These are phyloP conservation scores for Geopyxis carbonaria DNA, from an alignment of 495 filamentous ascomycete species.

Conservation along the genomic window DNA sequence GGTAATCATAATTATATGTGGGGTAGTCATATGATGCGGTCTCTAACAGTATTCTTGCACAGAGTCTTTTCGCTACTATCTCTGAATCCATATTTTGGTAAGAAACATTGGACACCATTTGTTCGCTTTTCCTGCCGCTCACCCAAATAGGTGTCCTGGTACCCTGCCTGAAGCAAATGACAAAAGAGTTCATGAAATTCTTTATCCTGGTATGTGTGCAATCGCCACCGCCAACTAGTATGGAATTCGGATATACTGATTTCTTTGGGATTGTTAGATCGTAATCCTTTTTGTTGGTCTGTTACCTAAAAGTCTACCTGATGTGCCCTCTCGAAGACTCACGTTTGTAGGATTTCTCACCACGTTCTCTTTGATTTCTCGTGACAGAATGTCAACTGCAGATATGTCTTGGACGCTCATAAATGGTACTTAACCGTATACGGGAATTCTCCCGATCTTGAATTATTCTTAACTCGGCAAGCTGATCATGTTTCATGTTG, in stretches of 20 bases:
- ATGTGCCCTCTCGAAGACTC: background rate
- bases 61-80: slow-evolving; percentile 76
- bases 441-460: background rate
- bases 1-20: slow-evolving; percentile 27
- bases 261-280: slow-evolving; percentile 27
- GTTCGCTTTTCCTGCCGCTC: background rate
- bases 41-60: slow-evolving; percentile 5
- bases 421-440: slow-evolving; percentile 41
- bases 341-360: slow-evolving; percentile 61
- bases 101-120: slow-evolving; percentile 12
- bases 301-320: slow-evolving; percentile 1
- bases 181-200: slow-evolving; percentile 40
- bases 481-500: slow-evolving; percentile 6
- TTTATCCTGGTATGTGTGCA: slow-evolving; percentile 6
- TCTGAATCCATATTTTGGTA: slow-evolving; percentile 82
- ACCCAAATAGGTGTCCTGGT: slow-evolving; percentile 34
- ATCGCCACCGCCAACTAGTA: slow-evolving; percentile 2
- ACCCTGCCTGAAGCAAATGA: slow-evolving; percentile 83
- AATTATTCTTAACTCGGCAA: slow-evolving; percentile 8
- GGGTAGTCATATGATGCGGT: background rate
- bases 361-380: slow-evolving; percentile 74
- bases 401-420: slow-evolving; percentile 78
- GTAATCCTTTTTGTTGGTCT: slow-evolving; percentile 58
- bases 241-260: too few species aligned
- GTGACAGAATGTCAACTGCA: slow-evolving; percentile 52